Evolutionary conservation across 139 green algal species (phyloP), one percentile per base, ranked within the genome.

Genomic region (Chlorella sorokiniana): DNA sequence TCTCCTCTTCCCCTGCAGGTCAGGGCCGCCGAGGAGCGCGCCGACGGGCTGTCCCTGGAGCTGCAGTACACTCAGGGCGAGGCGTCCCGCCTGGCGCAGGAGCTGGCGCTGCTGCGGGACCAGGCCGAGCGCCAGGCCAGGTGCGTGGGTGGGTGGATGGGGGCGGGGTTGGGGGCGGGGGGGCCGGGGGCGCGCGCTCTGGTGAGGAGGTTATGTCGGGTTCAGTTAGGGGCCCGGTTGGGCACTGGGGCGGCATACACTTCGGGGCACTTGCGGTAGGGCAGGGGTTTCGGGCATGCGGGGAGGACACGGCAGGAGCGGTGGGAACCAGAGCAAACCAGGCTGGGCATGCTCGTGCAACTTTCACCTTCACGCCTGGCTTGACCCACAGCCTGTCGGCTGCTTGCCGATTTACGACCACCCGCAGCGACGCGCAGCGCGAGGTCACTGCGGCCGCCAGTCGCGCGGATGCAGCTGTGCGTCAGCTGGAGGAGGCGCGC

Each of bases 31-130:
- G 84, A 85, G 72, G 79, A 85, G 52, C 61, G 45, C 8, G 78
- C 70, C 8, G 78, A 85, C 31, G 62, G 56, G 23, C 62, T 88
- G 62, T 67, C 35, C 7, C 78, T 88, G 52, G 84, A 88, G 78
- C 45, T 88, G 52, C 79, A 88, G 63, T 88, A 85, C 20, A 48
- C 74, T 31, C 71, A 85, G 45, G 29, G 51, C 27, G 84, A 88
- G 72, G 56, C 44, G 38, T 42, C 22, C 18, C 65, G 70, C 16
- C 62, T 88, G 71, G 33, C 59, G 23, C 45, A n/a, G 11, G 83
- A 87, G 65, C 31, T 87, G 73, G 42, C 29, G 51, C 37, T 67
- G 61, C 73, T 76, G 6, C 44, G 29, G 7, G 59, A 81, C 10
- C 40, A 20, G 37, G 41, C 11, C 14, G 63, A 86, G 59, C 74